A percentile compares a stretch with the other conserved stretches of the same genome.
Evolutionary conservation across 345 rosid genomes (phyloP).

Genomic region (Salix exigua): DNA sequence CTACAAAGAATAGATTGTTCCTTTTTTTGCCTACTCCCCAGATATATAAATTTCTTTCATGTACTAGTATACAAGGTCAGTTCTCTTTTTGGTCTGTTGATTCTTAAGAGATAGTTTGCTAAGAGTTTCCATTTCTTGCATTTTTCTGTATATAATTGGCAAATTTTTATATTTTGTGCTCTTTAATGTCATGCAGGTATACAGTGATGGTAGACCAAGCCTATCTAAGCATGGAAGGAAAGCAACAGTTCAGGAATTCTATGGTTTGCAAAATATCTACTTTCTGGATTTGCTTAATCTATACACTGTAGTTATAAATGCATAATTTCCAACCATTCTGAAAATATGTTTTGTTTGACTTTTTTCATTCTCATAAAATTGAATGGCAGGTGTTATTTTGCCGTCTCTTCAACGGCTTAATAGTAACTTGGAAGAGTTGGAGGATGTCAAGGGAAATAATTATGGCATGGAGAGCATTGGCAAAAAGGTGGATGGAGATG

Average conservation of each 20-base stretch:
- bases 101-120: neutral
- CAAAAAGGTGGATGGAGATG: conserved; percentile 46
- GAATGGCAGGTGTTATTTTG: conserved; percentile 63
- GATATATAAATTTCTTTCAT: conserved; percentile 80
- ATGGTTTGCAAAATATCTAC: conserved; percentile 44
- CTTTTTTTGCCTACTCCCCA: conserved; percentile 68
- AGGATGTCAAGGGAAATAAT: conserved; percentile 26
- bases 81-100: conserved; percentile 14
- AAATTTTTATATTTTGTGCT: conserved; percentile 6
- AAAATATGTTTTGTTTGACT: neutral
- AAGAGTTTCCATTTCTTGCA: neutral
- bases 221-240: conserved; percentile 68
- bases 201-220: conserved; percentile 51
- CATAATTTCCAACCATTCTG: neutral
- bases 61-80: conserved; percentile 75
- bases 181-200: conserved; percentile 42
- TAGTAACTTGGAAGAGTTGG: conserved; percentile 45
- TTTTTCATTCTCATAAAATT: neutral
- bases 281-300: neutral
- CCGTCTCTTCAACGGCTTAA: conserved; percentile 83
- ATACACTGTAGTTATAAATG: neutral
- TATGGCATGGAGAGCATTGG: conserved; percentile 26
- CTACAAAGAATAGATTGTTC: conserved; percentile 87
- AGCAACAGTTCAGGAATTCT: conserved; percentile 82
- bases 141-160: neutral